Percentiles rank a stretch among this genome's conserved stretches.
Conservation (phyloP, 805 yeast genomes). For the Suhomyces pyralidae region DNA sequence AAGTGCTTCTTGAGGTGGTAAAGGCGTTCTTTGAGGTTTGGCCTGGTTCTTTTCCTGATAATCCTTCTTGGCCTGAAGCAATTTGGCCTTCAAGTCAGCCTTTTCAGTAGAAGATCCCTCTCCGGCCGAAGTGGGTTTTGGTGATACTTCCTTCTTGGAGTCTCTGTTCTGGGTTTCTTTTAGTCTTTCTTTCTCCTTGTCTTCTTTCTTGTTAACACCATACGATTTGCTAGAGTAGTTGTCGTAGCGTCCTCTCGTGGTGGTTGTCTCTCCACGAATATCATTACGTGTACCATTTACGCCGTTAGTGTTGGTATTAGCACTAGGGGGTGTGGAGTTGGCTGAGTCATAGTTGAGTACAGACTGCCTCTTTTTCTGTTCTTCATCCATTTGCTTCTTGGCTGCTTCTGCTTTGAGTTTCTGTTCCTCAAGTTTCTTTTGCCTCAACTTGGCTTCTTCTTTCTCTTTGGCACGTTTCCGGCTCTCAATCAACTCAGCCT, state of each 20-base stretch:
- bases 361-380: constrained; percentile 8
- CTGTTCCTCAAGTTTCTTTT: constrained; percentile 12
- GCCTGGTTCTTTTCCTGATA: constrained; percentile 8
- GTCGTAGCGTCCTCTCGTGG: constrained; percentile 27
- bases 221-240: constrained; percentile 21
- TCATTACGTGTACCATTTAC: constrained; percentile 6
- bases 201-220: constrained; percentile 3
- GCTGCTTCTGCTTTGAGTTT: constrained; percentile 7
- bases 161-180: constrained; percentile 1
- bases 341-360: constrained; percentile 9
- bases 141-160: neutral
- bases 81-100: constrained; percentile 18
- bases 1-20: constrained; percentile 21
- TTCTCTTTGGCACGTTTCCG: constrained; percentile 18
- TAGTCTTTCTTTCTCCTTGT: neutral
- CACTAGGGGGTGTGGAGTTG: neutral
- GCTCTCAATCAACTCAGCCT: constrained; percentile 20
- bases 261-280: constrained; percentile 7
- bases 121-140: neutral
- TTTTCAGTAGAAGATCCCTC: neutral
- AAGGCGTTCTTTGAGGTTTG: constrained; percentile 15
- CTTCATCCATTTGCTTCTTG: constrained; percentile 6
- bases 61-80: constrained; percentile 23
- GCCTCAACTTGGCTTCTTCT: constrained; percentile 12
- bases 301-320: neutral